Conservation (phyloP, 2,329 filamentous ascomycete genomes). For the Fusarium haematococcum region DNA sequence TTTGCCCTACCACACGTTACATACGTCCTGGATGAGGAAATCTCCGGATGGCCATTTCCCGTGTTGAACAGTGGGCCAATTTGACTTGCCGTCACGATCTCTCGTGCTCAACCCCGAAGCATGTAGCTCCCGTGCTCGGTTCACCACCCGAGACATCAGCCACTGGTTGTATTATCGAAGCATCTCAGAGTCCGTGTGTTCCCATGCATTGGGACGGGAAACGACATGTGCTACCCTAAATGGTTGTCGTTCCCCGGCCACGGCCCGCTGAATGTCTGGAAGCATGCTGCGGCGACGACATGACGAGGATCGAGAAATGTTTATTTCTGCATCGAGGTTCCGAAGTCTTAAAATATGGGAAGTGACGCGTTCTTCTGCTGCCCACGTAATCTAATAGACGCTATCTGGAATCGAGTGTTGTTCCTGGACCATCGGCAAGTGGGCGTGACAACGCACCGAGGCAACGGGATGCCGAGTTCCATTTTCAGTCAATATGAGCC, state of each 20-base stretch:
- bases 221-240: conserved; percentile 23
- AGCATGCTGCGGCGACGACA: neutral
- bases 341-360: neutral
- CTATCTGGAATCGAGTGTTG: neutral
- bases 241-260: conserved; percentile 5
- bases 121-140: conserved; percentile 6
- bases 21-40: neutral
- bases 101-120: neutral
- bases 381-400: neutral
- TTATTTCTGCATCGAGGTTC: neutral
- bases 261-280: neutral
- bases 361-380: neutral
- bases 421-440: neutral
- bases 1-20: neutral
- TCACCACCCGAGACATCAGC: conserved; percentile 27
- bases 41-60: neutral
- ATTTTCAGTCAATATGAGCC: neutral
- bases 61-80: neutral
- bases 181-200: conserved; percentile 8
- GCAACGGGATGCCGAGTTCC: neutral
- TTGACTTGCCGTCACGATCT: neutral
- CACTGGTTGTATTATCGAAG: conserved; percentile 7
- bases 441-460: neutral
- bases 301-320: neutral
- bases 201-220: conserved; percentile 1